Base-by-base conservation (phyloP, 176 grass and related monocot species). In the Eragrostis nindensis region DNA sequence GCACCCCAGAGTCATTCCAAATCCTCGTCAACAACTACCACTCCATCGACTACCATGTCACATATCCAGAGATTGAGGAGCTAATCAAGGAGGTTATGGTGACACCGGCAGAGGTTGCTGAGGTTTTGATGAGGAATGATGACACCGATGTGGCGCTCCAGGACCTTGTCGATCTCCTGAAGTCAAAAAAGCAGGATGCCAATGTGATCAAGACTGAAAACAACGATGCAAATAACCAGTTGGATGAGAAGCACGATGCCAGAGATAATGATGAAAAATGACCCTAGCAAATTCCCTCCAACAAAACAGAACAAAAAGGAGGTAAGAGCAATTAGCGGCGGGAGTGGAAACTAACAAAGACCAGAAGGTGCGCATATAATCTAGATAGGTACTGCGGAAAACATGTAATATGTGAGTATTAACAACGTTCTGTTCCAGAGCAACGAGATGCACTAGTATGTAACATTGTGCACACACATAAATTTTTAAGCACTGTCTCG, bases 1-100 rank as follows among this genome's bases (percentile, higher is more conserved):
- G 95, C 79, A 86, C 81, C 72, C 76, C 75, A 19, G 55, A 87
- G 41, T 88, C 80, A 18, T 92, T 98, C 84, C 80, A 74, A 11
- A 80, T 92, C 66, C 88, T 97, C 65, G 86, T 80, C 61, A 82
- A 78, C 43, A 97, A 97, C 80, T 97, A 97, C 80, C 87, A 94
- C 5, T 21, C 11, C 44, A 66, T 97, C 16, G 62, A 80, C n/a
- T 79, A 88, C 13, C 89, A 97, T 73, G 67, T 7, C 39, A 81
- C 68, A 8, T 89, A 81, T 19, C 32, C 80, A n/a, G 91, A 88
- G 76, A 94, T 84, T 0, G 92, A 92, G 21, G 77, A 40, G 21
- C 60, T 90, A 68, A 68, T 97, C 8, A 25, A 42, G 76, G 47
- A 77, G 12, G 77, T 92, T n/a, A 79, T 39, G 47, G 86, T 92